Conservation (phyloP, 2,329 filamentous ascomycete species). For the Fusarium sp. region DNA sequence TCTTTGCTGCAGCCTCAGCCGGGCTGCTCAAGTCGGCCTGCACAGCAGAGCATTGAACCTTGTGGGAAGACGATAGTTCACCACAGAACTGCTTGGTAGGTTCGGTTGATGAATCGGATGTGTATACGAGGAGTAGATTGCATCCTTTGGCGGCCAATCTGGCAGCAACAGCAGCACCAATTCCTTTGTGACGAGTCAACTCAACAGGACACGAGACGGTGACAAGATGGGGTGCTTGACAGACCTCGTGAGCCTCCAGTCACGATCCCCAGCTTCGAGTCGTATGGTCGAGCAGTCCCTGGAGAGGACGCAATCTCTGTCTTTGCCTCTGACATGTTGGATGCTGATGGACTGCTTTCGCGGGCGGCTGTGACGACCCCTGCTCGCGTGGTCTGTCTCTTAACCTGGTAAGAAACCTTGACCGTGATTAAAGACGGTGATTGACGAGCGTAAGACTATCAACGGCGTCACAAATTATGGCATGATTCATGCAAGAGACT, state of each 20-base stretch:
- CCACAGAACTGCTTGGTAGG: conserved; percentile 60
- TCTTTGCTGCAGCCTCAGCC: conserved; percentile 40
- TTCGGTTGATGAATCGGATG: conserved; percentile 64
- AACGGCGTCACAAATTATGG: conserved; percentile 4
- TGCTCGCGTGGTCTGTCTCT: background rate
- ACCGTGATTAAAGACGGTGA: background rate
- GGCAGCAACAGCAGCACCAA: conserved; percentile 68
- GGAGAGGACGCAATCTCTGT: conserved; percentile 16
- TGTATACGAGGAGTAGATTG: conserved; percentile 70
- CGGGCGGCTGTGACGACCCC: background rate
- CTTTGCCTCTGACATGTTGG: conserved; percentile 42
- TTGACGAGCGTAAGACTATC: background rate
- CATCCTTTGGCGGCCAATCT: conserved; percentile 71
- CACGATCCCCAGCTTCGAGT: conserved; percentile 49
- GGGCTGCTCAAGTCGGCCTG: conserved; percentile 48
- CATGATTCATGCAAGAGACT: conserved; percentile 4
- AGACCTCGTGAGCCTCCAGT: conserved; percentile 51
- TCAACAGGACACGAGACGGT: background rate
- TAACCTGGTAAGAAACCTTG: background rate
- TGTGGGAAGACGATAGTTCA: conserved; percentile 59
- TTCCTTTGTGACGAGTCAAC: conserved; percentile 56
- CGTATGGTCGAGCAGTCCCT: conserved; percentile 42
- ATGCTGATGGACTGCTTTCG: background rate
- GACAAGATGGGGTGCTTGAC: background rate
- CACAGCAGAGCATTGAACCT: conserved; percentile 44